Evolutionary conservation across 176 grass and related monocot species (phyloP), one percentile per base, ranked within the genome.

Genomic region (Oryza nivara): DNA sequence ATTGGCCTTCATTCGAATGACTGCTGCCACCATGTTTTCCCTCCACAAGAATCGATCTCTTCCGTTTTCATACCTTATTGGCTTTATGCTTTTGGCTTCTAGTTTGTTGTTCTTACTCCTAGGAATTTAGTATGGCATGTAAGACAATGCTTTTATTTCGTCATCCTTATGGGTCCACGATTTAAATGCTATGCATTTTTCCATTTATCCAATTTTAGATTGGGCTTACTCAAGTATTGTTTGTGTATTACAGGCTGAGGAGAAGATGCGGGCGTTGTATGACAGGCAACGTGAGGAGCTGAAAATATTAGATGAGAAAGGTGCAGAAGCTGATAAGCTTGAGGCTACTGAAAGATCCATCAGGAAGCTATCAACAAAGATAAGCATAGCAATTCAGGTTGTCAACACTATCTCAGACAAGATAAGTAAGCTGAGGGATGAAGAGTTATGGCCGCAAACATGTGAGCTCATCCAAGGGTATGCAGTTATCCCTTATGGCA

Each of bases 301-400:
- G 75, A 92, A 88, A 82, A 87, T 91, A 23, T 68, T 96, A 47
- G 90, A 82, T 68, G 84, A 99, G 34, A 99, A 78, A 83, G 97
- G 97, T 25, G 93, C 93, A n/a, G 97, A 99, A 82, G 81, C 88
- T 72, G 67, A 89, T 26, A 96, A 96, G 81, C 82, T 99, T 86
- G 88, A 92, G 48, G 86, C 88, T 5, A 85, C 86, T 20, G 88
- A 96, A 81, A 75, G 47, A 32, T 81, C 71, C 81, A 94, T 99
- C 75, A 92, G 92, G 70, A 99, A 99, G 74, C 78, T 99, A 80
- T 99, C 97, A 52, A 96, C 93, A 58, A 96, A 84, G 87, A 92
- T 99, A 88, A 96, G 89, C 89, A 94, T 99, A 71, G 93, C 93
- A 15, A 99, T 99, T 83, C 97, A 99, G 74, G 78, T 99, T 68